Base-by-base conservation (phyloP, 768 basidiomycete species). In the Hygrocybe punicea region DNA sequence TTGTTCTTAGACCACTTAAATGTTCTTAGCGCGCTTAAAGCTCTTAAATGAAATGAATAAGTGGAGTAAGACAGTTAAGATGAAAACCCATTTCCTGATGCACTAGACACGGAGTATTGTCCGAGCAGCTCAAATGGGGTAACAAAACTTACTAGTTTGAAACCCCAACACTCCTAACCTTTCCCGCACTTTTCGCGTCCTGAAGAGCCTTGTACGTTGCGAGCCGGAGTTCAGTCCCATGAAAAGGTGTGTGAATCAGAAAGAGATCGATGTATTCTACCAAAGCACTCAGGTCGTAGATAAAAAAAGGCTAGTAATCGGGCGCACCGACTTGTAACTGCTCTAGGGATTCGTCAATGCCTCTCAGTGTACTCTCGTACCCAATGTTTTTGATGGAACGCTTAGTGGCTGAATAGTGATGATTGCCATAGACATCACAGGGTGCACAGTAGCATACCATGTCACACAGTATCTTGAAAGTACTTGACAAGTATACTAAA, bases 111-210 rank as follows among this genome's bases (percentile, higher is more conserved):
- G n/a, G n/a, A 8, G 23, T 47, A 39, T 50, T 45, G 19, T 40
- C 19, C 21, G 39, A 25, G 49, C 40, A 49, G 33, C 29, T 40
- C 33, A 19, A 17, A 29, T 13, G 24, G 37, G 16, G 19, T 49
- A 58, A 46, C 53, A 23, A 44, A 24, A 66, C 86, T 47, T 62
- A 90, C 89, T 84, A 93, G 71, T 93, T 93, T 1, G 89, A 91
- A 6, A 93, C 91, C 2, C 91, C 91, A n/a, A 90, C 81, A 4
- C 78, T 77, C 59, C 81, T 78, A 51, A 91, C 79, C 63, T 88
- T 89, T 3, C 91, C 89, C 3, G 71, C 79, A 25, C 73, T 65
- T 60, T 81, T 80, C n/a, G 81, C 80, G 35, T 86, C 83, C 5
- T 84, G 68, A 10, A 93, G 75, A 6, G 87, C 89, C 49, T 77